Percentiles rank a stretch among this genome's conserved stretches.
These are phyloP conservation scores for Paramecium biaurelia DNA, from an alignment of 73 alveolate species.

Conservation along the genomic window DNA sequence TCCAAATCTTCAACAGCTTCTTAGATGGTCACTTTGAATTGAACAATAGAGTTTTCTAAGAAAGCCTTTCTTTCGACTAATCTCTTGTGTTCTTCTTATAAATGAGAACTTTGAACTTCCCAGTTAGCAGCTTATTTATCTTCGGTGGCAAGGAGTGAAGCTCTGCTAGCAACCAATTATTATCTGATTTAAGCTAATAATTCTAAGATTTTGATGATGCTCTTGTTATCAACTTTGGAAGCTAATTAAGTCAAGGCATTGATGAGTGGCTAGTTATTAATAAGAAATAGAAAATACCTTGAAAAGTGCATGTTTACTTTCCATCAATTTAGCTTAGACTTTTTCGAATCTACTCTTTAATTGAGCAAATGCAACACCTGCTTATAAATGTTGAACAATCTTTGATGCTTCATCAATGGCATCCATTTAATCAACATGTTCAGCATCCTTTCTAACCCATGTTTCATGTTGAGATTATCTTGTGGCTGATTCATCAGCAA, in stretches of 20 bases:
- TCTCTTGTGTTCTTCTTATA: constrained; percentile 54
- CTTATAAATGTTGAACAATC: constrained; percentile 40
- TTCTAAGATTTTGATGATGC: constrained; percentile 33
- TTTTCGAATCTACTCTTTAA: constrained; percentile 51
- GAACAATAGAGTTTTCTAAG: constrained; percentile 34
- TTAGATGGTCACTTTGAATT: constrained; percentile 49
- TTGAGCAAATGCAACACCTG: constrained; percentile 54
- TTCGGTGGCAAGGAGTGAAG: constrained; percentile 36
- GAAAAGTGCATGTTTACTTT: constrained; percentile 30
- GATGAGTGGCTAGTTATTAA: not conserved
- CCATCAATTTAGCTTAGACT: constrained; percentile 38
- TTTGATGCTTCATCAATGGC: constrained; percentile 51
- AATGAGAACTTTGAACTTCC: not conserved
- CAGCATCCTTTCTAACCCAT: constrained; percentile 51
- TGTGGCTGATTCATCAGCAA: not conserved
- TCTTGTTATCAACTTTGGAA: constrained; percentile 47
- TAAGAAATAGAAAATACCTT: not conserved
- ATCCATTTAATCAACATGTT: constrained; percentile 42
- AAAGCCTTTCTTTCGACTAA: constrained; percentile 48
- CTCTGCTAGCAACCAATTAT: constrained; percentile 50
- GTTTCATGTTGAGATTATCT: constrained; percentile 14
- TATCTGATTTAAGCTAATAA: constrained; percentile 43
- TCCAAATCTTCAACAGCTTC: constrained; percentile 60
- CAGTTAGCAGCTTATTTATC: constrained; percentile 49
- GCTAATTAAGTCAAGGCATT: constrained; percentile 46